Evolutionary conservation across 2,329 filamentous ascomycete genomes (phyloP).

Genomic region (Paracoccidioides lutzii): DNA sequence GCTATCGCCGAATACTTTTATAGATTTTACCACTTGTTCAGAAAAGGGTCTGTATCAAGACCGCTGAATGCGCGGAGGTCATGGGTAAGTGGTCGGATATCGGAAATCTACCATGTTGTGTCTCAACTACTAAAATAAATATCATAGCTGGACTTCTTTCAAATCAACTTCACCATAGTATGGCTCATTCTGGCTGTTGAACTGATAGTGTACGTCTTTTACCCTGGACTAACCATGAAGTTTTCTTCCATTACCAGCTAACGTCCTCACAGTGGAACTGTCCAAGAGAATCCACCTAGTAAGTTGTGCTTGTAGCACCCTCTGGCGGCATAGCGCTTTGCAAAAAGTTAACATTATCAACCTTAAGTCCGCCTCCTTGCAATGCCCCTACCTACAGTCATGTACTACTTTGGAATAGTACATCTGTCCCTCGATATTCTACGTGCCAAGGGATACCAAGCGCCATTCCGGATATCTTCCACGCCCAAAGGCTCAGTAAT

Average conservation of each 20-base stretch:
- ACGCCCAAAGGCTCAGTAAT: conserved; percentile 46
- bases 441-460: conserved; percentile 31
- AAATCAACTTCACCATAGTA: conserved; percentile 34
- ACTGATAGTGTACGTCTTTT: conserved; percentile 27
- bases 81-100: conserved; percentile 22
- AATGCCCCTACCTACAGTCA: conserved; percentile 33
- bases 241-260: conserved; percentile 5
- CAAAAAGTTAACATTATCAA: conserved; percentile 4
- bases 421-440: conserved; percentile 31
- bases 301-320: conserved; percentile 8
- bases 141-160: conserved; percentile 33
- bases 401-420: conserved; percentile 34
- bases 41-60: conserved; percentile 24
- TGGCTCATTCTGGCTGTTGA: conserved; percentile 33
- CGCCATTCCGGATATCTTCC: conserved; percentile 52
- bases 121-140: not conserved
- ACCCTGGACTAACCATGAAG: not conserved
- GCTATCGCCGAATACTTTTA: conserved; percentile 34
- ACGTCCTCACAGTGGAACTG: conserved; percentile 24
- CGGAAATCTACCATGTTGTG: not conserved
- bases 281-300: conserved; percentile 30
- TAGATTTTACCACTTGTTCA: conserved; percentile 28
- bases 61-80: conserved; percentile 31
- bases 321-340: not conserved
- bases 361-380: conserved; percentile 29